Conservation (phyloP, 805 yeast species). For the Candida michaelii region DNA sequence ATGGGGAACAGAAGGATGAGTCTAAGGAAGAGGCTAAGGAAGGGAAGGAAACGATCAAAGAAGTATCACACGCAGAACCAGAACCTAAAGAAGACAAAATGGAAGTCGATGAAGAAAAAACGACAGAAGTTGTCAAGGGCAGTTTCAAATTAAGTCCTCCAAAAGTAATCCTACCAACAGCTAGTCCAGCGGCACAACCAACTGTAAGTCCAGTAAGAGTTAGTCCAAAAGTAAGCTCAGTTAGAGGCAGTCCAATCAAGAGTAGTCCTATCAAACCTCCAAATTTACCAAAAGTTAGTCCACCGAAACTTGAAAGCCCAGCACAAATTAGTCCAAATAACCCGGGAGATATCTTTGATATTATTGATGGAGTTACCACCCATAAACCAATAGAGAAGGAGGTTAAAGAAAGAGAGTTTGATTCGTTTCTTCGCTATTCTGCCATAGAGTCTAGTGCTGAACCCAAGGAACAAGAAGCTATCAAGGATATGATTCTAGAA, state of each 20-base stretch:
- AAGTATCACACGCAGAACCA: not conserved
- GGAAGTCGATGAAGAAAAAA: conserved; percentile 9
- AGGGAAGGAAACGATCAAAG: not conserved
- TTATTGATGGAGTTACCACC: not conserved
- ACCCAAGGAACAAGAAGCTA: not conserved
- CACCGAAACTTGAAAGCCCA: not conserved
- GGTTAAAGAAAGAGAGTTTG: not conserved
- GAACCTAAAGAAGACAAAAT: conserved; percentile 23
- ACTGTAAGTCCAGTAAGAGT: no score
- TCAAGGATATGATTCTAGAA: not conserved
- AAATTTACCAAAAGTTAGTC: no score
- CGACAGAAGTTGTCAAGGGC: not conserved
- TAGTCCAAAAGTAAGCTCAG: not conserved
- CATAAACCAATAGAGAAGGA: not conserved
- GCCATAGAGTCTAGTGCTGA: conserved; percentile 2
- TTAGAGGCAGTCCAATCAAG: not conserved
- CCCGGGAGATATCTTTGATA: not conserved
- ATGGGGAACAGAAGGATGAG: no score
- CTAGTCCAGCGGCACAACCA: no score
- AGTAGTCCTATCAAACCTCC: not conserved
- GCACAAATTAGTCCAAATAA: not conserved
- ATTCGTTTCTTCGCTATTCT: not conserved
- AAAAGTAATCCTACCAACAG: no score
- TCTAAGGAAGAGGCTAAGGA: no score
- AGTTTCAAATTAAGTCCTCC: no score